phyloP scores from a whole-genome alignment of 768 basidiomycete species.

The Leucocoprinus leucothites region DNA sequence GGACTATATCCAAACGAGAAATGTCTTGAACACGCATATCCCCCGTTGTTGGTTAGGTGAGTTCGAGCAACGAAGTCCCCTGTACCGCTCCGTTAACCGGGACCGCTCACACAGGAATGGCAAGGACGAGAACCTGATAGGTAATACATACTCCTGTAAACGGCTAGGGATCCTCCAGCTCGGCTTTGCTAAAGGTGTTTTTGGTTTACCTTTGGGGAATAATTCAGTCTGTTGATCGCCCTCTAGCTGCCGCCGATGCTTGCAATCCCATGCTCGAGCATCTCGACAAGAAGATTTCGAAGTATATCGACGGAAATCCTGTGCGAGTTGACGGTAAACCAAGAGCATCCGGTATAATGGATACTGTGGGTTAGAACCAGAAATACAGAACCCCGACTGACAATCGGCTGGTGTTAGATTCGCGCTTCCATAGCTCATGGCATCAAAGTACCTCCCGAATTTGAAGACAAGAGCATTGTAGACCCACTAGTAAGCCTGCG shows the following conservation, averaged over 20 bases:
- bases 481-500: constrained; percentile 49
- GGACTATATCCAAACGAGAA: constrained; percentile 64
- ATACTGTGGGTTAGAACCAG: constrained; percentile 17
- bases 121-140: constrained; percentile 68
- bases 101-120: constrained; percentile 45
- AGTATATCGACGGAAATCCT: constrained; percentile 64
- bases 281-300: constrained; percentile 65
- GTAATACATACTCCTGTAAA: constrained; percentile 67
- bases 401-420: constrained; percentile 35
- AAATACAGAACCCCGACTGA: neutral
- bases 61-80: neutral
- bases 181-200: constrained; percentile 59
- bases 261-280: constrained; percentile 61
- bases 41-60: constrained; percentile 57
- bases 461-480: constrained; percentile 58
- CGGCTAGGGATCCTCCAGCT: constrained; percentile 59
- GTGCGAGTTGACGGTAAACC: constrained; percentile 76
- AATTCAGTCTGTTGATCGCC: neutral
- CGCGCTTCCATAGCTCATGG: constrained; percentile 71
- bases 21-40: constrained; percentile 40
- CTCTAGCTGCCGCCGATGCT: constrained; percentile 58
- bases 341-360: constrained; percentile 66
- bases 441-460: constrained; percentile 66
- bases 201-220: neutral
- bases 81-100: neutral